Evolutionary conservation across 805 yeast genomes (phyloP), one percentile per base, ranked within the genome.

Genomic region (Spathaspora hagerdaliae): DNA sequence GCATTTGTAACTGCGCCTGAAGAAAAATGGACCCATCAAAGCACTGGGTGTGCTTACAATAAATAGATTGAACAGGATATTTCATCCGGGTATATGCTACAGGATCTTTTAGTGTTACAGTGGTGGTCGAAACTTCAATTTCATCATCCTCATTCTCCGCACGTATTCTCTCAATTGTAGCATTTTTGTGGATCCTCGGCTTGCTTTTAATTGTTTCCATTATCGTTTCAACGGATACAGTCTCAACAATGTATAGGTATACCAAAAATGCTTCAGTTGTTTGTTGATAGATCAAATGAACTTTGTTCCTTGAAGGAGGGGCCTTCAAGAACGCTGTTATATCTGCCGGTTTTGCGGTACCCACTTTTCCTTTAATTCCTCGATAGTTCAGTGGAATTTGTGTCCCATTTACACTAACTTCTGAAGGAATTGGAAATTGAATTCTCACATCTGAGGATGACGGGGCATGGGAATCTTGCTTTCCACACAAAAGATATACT

Each of bases 301-400:
- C 57, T 7, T 59, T 56, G 56, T 81, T 84, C 19, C 51, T 38
- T 5, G 51, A 51, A 8, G 64, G 65, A 13, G 60, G 50, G 1
- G 57, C 51, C 24, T 39, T 45, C 6, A 64, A 14, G 36, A 69
- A 67, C 2, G 71, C 71, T 0, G 96, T 85, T 36, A 92, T 53
- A 60, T 91, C 86, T 0, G 88, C 90, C 0, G 97, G 97, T 49
- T 79, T 77, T 1, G 90, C 84, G 0, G 96, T 83, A 0, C 96
- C 96, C 0, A 78, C 77, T 47, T 75, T 78, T 39, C 84, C 85
- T 57, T 88, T 88, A 29, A 90, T 66, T 0, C 97, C 97, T 45
- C 82, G 78, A 39, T 58, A 57, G 42, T 48, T 53, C 44, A 54
- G 56, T 13, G 53, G 46, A 1, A 82, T 77, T 48, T 79, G 79